A percentile compares a stretch with the other conserved stretches of the same genome.
phyloP scores from a whole-genome alignment of 192 early-diverging fungal species.

The Coemansia sp. region DNA sequence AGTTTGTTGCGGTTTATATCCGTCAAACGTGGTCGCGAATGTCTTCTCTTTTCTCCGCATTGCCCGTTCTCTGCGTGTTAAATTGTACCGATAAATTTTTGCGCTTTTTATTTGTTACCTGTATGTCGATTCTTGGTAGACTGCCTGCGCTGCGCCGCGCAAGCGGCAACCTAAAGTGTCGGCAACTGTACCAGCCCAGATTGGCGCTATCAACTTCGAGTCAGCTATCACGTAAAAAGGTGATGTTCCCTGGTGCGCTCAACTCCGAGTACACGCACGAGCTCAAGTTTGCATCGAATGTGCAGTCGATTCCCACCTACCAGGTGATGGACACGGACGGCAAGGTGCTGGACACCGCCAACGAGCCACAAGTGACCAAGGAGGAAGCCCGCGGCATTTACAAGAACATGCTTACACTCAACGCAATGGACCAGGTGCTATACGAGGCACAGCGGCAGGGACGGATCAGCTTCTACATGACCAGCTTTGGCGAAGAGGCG shows the following conservation, averaged over 20 bases:
- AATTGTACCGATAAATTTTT: too few relatives aligned
- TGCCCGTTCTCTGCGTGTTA: too few relatives aligned
- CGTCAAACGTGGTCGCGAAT: too few relatives aligned
- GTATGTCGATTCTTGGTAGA: background rate
- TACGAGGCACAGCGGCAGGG: conserved; percentile 99
- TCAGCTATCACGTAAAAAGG: conserved; percentile 47
- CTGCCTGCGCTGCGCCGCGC: background rate
- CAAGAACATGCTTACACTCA: conserved; percentile 84
- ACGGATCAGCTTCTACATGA: conserved; percentile 98
- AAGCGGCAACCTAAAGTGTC: background rate
- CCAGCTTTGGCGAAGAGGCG: conserved; percentile 97
- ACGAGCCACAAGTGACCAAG: conserved; percentile 66
- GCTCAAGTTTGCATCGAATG: conserved; percentile 60
- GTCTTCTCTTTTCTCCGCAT: background rate
- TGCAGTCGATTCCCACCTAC: conserved; percentile 81
- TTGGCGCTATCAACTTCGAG: conserved; percentile 17
- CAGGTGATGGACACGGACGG: conserved; percentile 90
- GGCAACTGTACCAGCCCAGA: background rate
- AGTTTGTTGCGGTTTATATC: background rate
- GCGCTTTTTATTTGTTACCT: background rate
- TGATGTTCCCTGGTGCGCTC: conserved; percentile 63
- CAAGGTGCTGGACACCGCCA: conserved; percentile 60
- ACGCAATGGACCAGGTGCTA: conserved; percentile 89
- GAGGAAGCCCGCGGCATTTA: conserved; percentile 80
- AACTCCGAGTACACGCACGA: conserved; percentile 61